Base-by-base conservation (phyloP, 257 asterid species). In the Rehmannia glutinosa region DNA sequence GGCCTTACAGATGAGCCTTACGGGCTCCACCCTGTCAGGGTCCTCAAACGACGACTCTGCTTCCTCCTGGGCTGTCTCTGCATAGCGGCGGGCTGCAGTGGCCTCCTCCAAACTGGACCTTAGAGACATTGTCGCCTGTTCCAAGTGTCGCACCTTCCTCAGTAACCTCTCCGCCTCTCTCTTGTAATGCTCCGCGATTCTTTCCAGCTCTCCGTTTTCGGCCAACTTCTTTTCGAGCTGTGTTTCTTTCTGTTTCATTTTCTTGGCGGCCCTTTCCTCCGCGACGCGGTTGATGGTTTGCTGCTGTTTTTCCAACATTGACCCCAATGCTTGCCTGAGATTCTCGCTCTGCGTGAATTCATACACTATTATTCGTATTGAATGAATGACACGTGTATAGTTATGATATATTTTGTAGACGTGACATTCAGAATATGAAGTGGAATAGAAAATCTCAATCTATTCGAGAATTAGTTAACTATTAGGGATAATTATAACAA, bases 1-100 rank as follows among this genome's bases (percentile, higher is more conserved):
- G 0, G 15, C 70, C 59, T 52, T 61, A 67, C 92, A 87, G 3
- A 42, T 80, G 5, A 69, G 38, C 68, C 7, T 72, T 0, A 75
- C 63, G 1, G 74, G 78, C 41, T 17, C 69, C 20, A 68, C 70
- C 28, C 68, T 16, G 27, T 55, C 67, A 0, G 73, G 78, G 20
- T 78, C 83, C 36, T 68, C 72, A 0, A 42, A 55, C 0, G 84
- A 78, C 8, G 86, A 83, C 75, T 79, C 80, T 0, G 57, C 82
- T 1, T 78, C 86, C 41, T 74, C 86, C 66, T 57, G 35, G 56
- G 0, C 74, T 1, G 2, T 15, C 62, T 28, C 62, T 1, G 21
- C 69, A 1, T 30, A 24, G 2, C 51, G 59, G 0, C 28, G 62
- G 0, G 54, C 72, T 2, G 41, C 62, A 0, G 1, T 10, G 17